Base-by-base conservation (phyloP, 441 rosid species). In the Adansonia gregorii region DNA sequence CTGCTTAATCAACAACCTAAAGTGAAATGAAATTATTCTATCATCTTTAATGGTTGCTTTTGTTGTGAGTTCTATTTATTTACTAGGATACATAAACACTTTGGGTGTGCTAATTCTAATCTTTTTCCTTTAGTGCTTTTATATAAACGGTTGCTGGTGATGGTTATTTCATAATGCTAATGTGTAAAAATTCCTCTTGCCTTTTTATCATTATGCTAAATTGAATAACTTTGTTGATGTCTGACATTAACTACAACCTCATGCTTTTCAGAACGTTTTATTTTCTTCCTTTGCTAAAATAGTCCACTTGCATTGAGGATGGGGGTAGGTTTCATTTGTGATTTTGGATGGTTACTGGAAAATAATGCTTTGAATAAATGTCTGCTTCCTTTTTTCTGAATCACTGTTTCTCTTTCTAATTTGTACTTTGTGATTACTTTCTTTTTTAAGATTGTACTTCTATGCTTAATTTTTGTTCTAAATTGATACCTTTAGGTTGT, bases 401-500 rank as follows among this genome's bases (percentile, higher is more conserved):
- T 71, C 8, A n/a, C 46, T 2, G 17, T 56, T 73, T 15, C 39
- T 52, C 11, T 35, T 72, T 17, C 17, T 73, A 58, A 39, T 73
- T 5, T 73, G 11, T 56, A 11, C 19, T 56, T 35, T 72, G 5
- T 51, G 31, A 15, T 70, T 49, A 14, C 39, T 22, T 70, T 51
- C 46, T 6, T 7, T 51, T 31, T 22, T 52, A 51, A 51, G 73
- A 51, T 51, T 4, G 15, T 17, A 15, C 19, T 27, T 46, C 46
- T 41, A 22, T 78, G 35, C 67, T 67, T 72, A 52, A 74, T 59
- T 2, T 76, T 48, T 77, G 75, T 82, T 73, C 74, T 43, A 22
- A 82, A 60, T 15, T 72, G 48, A 51, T 78, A 67, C 49, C 56
- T 78, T 27, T 59, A 95, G 99, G 99, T 95, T 72, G 99, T 93